Evolutionary conservation across 2,329 filamentous ascomycete genomes (phyloP).

Genomic region (Hypoxylon sp.): DNA sequence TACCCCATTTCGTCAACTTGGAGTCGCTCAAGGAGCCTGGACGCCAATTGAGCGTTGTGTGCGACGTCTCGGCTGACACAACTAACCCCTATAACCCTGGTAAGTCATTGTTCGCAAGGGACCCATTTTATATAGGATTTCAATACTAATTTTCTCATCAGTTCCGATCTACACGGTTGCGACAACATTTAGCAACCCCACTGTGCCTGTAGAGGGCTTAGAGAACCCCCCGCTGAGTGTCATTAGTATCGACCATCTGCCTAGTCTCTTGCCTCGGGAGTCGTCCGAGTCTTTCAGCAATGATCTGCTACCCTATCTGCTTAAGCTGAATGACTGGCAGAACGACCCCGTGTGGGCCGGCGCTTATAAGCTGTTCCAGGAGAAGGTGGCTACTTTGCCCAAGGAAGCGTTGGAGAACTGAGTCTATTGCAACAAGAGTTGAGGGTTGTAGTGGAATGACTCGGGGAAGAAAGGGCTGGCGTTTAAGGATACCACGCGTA

Average conservation of each 20-base stretch:
- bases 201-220: conserved; percentile 78
- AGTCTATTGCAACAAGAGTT: not conserved
- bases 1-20: conserved; percentile 84
- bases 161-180: conserved; percentile 87
- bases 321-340: conserved; percentile 82
- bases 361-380: conserved; percentile 85
- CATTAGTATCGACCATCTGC: conserved; percentile 90
- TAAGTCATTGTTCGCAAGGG: conserved; percentile 33
- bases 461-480: conserved; percentile 19
- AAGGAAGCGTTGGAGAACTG: conserved; percentile 53
- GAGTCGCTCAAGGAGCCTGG: conserved; percentile 76
- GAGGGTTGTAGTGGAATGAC: conserved; percentile 10
- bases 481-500: conserved; percentile 36
- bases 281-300: conserved; percentile 87
- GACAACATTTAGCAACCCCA: conserved; percentile 91
- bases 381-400: conserved; percentile 82
- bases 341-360: conserved; percentile 85
- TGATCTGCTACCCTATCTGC: conserved; percentile 81
- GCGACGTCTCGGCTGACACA: conserved; percentile 83
- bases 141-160: conserved; percentile 39
- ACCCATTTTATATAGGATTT: not conserved
- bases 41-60: conserved; percentile 83
- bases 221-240: conserved; percentile 76
- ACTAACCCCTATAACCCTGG: conserved; percentile 76
- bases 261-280: conserved; percentile 86